A percentile compares a stretch with the other conserved stretches of the same genome.
Evolutionary conservation across 176 grass and related monocot species (phyloP).

Genomic region (Oropetium thomaeum): DNA sequence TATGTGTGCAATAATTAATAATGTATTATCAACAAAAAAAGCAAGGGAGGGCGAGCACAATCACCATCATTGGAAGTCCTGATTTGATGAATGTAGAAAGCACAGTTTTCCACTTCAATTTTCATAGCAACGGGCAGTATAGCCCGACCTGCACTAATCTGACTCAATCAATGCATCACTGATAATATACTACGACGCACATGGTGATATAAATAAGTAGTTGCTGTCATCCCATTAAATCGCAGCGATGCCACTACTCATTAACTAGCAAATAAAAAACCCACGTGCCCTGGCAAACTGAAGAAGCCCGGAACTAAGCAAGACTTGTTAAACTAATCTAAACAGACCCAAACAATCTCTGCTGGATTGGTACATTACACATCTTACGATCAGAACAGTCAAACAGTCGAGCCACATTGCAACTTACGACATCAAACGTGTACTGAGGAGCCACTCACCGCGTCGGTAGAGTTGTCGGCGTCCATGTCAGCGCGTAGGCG

Average conservation of each 20-base stretch:
- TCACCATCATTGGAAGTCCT: neutral
- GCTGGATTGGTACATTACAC: slow-evolving; percentile 1
- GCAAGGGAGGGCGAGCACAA: neutral
- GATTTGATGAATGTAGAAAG: neutral
- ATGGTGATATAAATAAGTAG: neutral
- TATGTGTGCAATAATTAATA: neutral
- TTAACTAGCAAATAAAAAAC: slow-evolving; percentile 16
- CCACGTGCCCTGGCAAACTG: neutral
- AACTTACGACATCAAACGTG: neutral
- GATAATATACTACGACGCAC: neutral
- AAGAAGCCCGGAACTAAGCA: slow-evolving; percentile 15
- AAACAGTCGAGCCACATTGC: neutral
- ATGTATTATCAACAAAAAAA: neutral
- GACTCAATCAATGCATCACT: neutral
- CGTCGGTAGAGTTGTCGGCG: slow-evolving; percentile 82
- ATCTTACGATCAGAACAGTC: neutral
- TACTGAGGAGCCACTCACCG: slow-evolving; percentile 44
- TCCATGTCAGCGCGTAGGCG: slow-evolving; percentile 84
- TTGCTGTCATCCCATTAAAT: neutral
- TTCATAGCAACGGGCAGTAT: neutral
- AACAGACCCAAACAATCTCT: neutral
- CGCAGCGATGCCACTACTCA: neutral
- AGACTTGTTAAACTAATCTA: slow-evolving; percentile 34
- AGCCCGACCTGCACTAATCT: neutral
- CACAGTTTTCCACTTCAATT: neutral